A percentile compares a stretch with the other conserved stretches of the same genome.
phyloP scores from a whole-genome alignment of 2,329 filamentous ascomycete genomes.

The Metarhizium album region DNA sequence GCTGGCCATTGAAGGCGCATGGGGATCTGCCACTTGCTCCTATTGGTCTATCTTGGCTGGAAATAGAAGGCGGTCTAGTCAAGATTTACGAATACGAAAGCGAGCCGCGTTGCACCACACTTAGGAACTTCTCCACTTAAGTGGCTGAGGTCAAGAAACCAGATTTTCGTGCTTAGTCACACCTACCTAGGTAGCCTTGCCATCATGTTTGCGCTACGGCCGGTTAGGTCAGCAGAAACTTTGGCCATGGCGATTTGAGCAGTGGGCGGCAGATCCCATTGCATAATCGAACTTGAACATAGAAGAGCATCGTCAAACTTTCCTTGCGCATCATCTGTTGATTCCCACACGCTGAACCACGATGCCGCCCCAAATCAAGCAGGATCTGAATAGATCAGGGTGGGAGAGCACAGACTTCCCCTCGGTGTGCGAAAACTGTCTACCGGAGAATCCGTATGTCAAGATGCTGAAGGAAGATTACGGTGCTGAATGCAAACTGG shows the following conservation, averaged over 20 bases:
- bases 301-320: neutral
- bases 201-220: neutral
- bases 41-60: neutral
- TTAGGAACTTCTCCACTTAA: too few species aligned
- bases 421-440: constrained; percentile 81
- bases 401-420: constrained; percentile 93
- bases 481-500: constrained; percentile 71
- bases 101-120: neutral
- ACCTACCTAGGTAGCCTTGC: neutral
- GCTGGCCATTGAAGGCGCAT: neutral
- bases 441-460: constrained; percentile 94
- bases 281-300: neutral
- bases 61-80: neutral
- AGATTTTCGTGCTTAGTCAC: neutral
- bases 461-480: constrained; percentile 99
- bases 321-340: constrained; percentile 8
- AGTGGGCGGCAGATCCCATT: neutral
- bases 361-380: constrained; percentile 90
- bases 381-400: constrained; percentile 87
- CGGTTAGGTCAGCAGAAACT: constrained; percentile 4
- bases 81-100: constrained; percentile 12
- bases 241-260: neutral
- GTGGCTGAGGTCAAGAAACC: neutral
- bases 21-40: neutral
- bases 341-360: constrained; percentile 2